Evolutionary conservation across 495 filamentous ascomycete species (phyloP).

Genomic region (Parathielavia appendiculata): DNA sequence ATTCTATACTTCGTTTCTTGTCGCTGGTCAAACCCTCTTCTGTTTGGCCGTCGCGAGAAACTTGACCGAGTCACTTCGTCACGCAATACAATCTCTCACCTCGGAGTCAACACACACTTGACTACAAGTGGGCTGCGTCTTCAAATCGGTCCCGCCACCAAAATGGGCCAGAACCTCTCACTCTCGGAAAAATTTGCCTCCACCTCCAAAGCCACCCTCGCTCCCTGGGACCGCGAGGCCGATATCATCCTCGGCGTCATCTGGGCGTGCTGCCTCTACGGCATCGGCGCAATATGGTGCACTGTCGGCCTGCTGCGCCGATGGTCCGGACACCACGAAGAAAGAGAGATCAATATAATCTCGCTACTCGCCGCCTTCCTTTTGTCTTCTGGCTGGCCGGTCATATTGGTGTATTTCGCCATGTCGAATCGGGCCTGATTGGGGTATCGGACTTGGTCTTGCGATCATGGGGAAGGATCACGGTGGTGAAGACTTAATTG

Average conservation of each 20-base stretch:
- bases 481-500: neutral
- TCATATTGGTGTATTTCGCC: constrained; percentile 30
- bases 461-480: neutral
- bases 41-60: too few relatives aligned
- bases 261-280: constrained; percentile 32
- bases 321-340: constrained; percentile 30
- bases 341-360: constrained; percentile 25
- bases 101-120: too few relatives aligned
- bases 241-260: constrained; percentile 31
- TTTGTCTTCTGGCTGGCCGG: constrained; percentile 27
- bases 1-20: neutral
- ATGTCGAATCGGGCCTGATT: constrained; percentile 3
- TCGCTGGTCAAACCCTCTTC: constrained; percentile 19
- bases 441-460: neutral
- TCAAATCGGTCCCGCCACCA: constrained; percentile 4
- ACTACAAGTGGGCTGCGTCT: too few relatives aligned
- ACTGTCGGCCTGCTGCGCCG: constrained; percentile 31
- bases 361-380: constrained; percentile 29
- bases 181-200: constrained; percentile 26
- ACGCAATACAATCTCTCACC: too few relatives aligned
- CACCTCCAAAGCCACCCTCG: constrained; percentile 24
- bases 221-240: constrained; percentile 23
- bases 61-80: too few relatives aligned
- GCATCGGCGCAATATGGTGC: constrained; percentile 35
- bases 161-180: constrained; percentile 35